A percentile compares a stretch with the other conserved stretches of the same genome.
Conservation (phyloP, 768 basidiomycete species). For the Tulasnella sp. region DNA sequence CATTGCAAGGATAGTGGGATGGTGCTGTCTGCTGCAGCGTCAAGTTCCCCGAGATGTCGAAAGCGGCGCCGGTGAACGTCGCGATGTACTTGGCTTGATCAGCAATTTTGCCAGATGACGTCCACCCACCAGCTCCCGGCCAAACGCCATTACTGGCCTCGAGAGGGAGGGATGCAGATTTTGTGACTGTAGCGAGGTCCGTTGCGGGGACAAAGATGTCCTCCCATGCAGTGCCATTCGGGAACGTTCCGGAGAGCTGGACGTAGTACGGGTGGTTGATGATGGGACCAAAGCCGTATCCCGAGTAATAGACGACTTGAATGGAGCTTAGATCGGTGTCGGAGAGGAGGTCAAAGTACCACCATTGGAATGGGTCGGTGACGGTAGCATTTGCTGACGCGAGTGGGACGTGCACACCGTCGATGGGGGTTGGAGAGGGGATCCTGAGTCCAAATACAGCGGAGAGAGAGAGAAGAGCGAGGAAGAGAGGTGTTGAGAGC, state of each 20-base stretch:
- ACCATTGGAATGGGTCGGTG: not conserved
- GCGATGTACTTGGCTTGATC: not conserved
- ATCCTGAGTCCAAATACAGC: too few relatives aligned
- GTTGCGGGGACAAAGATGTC: not conserved
- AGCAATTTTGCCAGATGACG: not conserved
- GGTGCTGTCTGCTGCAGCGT: not conserved
- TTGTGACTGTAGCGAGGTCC: too few relatives aligned
- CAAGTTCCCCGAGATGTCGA: not conserved
- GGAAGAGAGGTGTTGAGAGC: too few relatives aligned
- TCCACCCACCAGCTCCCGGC: not conserved
- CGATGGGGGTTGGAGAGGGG: not conserved
- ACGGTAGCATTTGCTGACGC: not conserved
- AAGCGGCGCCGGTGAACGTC: not conserved
- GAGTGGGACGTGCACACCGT: not conserved
- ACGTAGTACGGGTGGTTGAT: not conserved
- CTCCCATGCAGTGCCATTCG: not conserved
- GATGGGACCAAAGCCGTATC: slow-evolving; percentile 1
- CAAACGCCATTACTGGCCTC: not conserved
- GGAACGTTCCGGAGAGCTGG: not conserved
- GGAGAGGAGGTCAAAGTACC: not conserved
- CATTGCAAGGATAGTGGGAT: not conserved
- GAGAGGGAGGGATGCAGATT: too few relatives aligned
- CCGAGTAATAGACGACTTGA: not conserved
- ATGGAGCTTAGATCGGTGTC: not conserved
- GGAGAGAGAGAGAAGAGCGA: too few relatives aligned